phyloP scores from a whole-genome alignment of 495 filamentous ascomycete genomes.

The Daldinia loculata region DNA sequence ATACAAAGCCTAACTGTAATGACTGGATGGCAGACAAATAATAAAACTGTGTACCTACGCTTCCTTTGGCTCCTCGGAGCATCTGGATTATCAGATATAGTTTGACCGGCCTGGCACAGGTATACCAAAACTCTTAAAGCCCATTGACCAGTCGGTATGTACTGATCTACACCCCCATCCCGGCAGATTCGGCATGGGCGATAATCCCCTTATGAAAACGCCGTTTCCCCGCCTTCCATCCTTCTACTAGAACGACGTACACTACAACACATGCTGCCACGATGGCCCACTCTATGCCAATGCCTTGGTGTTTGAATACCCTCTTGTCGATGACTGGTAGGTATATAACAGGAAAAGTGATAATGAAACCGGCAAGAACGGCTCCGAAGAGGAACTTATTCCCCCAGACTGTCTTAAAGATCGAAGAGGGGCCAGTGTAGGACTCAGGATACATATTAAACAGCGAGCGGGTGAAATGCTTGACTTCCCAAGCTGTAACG shows the following conservation, averaged over 20 bases:
- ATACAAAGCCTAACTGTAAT: not conserved
- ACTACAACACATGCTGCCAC: constrained; percentile 56
- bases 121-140: not conserved
- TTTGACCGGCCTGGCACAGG: not conserved
- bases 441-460: constrained; percentile 62
- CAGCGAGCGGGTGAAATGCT: constrained; percentile 62
- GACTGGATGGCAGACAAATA: not conserved
- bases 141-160: not conserved
- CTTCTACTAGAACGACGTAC: constrained; percentile 60
- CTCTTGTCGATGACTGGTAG: constrained; percentile 61
- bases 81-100: not conserved
- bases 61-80: not conserved
- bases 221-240: constrained; percentile 63
- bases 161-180: constrained; percentile 5
- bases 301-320: constrained; percentile 66
- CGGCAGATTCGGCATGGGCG: constrained; percentile 1
- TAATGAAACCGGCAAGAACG: constrained; percentile 63
- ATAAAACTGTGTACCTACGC: not conserved
- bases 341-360: constrained; percentile 66
- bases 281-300: constrained; percentile 68
- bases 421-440: constrained; percentile 50
- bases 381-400: constrained; percentile 68
- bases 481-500: constrained; percentile 67
- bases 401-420: constrained; percentile 61
- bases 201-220: constrained; percentile 23